phyloP scores from a whole-genome alignment of 306 rosid species.

The Crataegus laevigata region DNA sequence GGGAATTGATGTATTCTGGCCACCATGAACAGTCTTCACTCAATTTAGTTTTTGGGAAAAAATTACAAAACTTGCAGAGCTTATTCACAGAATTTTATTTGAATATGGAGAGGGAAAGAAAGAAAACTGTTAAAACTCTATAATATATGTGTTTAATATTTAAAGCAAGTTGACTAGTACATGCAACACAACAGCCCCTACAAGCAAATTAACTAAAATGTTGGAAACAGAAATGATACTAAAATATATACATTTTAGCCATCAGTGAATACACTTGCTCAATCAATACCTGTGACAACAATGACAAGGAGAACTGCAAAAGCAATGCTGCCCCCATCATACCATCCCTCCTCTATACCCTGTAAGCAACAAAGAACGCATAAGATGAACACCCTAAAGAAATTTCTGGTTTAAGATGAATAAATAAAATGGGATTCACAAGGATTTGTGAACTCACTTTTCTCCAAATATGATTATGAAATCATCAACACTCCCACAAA shows the following conservation, averaged over 20 bases:
- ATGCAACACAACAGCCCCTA: background rate
- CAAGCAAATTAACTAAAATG: background rate
- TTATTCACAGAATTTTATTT: background rate
- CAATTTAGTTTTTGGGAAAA: background rate
- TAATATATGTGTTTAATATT: too few relatives aligned
- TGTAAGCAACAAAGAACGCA: conserved; percentile 26
- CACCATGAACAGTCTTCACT: background rate
- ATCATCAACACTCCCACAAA: background rate
- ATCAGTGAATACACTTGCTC: background rate
- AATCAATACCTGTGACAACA: conserved; percentile 70
- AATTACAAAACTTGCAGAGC: background rate
- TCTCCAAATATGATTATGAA: background rate
- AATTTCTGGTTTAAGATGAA: background rate
- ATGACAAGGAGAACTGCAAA: conserved; percentile 94
- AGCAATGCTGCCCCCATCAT: conserved; percentile 98
- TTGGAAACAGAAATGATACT: background rate
- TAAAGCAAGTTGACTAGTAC: background rate
- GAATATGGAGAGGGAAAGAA: background rate
- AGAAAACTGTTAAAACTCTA: background rate
- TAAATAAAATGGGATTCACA: background rate
- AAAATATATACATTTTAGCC: background rate
- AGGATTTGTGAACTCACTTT: background rate
- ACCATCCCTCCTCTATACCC: conserved; percentile 99
- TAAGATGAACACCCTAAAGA: conserved; percentile 7
- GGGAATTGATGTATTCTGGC: background rate